Conservation (phyloP, 805 yeast species). For the Huiozyma sinensis region DNA sequence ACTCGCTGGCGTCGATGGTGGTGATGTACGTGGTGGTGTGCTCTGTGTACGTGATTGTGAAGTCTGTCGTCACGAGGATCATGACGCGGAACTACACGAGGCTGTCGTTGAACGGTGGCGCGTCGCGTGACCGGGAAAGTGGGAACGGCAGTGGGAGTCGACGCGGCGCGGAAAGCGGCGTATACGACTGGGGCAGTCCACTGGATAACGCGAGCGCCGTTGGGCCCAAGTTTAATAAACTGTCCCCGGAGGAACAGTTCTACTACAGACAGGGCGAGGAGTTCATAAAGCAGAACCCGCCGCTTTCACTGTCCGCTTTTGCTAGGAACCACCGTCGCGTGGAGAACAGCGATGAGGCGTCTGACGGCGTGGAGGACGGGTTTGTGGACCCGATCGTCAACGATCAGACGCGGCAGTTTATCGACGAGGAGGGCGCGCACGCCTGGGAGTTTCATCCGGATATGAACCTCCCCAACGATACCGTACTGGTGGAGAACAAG, state of each 20-base stretch:
- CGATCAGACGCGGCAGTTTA: constrained; percentile 32
- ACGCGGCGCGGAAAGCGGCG: constrained; percentile 4
- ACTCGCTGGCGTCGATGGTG: constrained; percentile 15
- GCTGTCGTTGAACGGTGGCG: constrained; percentile 10
- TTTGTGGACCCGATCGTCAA: constrained; percentile 26
- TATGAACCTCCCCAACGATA: constrained; percentile 43
- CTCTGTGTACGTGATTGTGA: constrained; percentile 9
- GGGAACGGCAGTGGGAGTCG: not conserved
- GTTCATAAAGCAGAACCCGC: constrained; percentile 30
- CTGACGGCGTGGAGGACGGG: not conserved
- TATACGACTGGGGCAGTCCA: constrained; percentile 37
- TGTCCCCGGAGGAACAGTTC: constrained; percentile 36
- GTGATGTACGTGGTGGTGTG: constrained; percentile 12
- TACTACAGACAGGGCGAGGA: constrained; percentile 33
- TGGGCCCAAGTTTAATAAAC: constrained; percentile 49
- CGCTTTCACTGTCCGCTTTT: constrained; percentile 30
- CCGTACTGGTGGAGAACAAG: constrained; percentile 53
- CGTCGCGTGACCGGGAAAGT: constrained; percentile 1
- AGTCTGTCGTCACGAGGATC: constrained; percentile 8
- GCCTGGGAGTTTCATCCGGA: constrained; percentile 80
- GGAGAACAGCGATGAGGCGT: not conserved
- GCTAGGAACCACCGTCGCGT: no score
- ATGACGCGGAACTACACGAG: constrained; percentile 6
- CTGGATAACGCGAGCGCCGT: constrained; percentile 54
- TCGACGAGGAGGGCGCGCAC: constrained; percentile 77